Conservation (phyloP, 1,284 basidiomycete genomes). For the Leccinum subrobustum region DNA sequence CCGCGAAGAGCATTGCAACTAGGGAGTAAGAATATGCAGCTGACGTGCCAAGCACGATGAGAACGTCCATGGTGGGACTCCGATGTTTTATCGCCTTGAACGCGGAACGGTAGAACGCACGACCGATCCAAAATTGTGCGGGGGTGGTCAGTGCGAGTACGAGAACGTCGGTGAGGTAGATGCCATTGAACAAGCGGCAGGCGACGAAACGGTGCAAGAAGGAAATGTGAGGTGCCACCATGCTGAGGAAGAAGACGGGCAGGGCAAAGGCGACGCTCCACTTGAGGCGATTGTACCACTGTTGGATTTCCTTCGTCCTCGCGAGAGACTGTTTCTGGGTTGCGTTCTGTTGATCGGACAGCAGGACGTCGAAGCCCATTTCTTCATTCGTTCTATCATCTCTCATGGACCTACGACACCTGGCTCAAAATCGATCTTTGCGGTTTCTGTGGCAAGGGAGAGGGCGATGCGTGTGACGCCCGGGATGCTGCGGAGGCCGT, state of each 20-base stretch:
- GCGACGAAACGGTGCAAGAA: slow-evolving; percentile 52
- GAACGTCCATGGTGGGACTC: slow-evolving; percentile 94
- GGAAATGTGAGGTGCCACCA: slow-evolving; percentile 81
- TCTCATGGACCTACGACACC: slow-evolving; percentile 75
- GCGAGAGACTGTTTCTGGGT: slow-evolving; percentile 91
- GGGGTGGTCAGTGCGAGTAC: slow-evolving; percentile 85
- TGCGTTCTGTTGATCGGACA: slow-evolving; percentile 79
- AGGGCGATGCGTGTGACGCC: slow-evolving; percentile 76
- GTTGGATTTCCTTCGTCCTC: slow-evolving; percentile 87
- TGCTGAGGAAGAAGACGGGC: slow-evolving; percentile 91
- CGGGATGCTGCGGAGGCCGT: slow-evolving; percentile 64
- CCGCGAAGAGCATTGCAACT: slow-evolving; percentile 65
- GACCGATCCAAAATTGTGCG: slow-evolving; percentile 91
- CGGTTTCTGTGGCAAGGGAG: slow-evolving; percentile 72
- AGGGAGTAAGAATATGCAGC: slow-evolving; percentile 93
- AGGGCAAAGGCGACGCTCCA: slow-evolving; percentile 80
- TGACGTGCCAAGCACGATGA: slow-evolving; percentile 93
- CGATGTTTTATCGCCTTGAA: slow-evolving; percentile 91
- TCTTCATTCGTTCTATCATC: slow-evolving; percentile 88
- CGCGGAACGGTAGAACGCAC: slow-evolving; percentile 85
- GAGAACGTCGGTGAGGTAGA: slow-evolving; percentile 87
- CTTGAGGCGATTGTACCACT: slow-evolving; percentile 85
- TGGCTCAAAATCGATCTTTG: slow-evolving; percentile 78
- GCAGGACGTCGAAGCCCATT: slow-evolving; percentile 87
- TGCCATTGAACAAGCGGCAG: slow-evolving; percentile 53